Base-by-base conservation (phyloP, 2,329 filamentous ascomycete species). In the Leptographium procerum region DNA sequence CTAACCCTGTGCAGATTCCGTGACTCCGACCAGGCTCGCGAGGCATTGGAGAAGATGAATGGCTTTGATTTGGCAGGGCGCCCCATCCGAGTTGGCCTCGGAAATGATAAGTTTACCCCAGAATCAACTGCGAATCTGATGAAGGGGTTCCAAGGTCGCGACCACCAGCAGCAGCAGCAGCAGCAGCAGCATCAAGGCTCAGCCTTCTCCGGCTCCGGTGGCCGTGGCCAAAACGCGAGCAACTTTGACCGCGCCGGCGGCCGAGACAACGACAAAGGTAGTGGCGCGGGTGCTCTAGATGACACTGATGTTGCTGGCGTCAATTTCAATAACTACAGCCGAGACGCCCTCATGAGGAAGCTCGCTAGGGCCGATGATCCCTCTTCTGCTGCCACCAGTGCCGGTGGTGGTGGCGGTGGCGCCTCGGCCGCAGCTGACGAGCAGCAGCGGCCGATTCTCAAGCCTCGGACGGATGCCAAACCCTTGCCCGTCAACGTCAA, bases 41-140 rank as follows among this genome's bases (percentile, higher is more conserved):
- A 96, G 72, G 95, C 94, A 62, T 79, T 99, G 64, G 91, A 96
- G 73, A 96, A 96, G 76, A 96, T 99, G 92, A 99, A 99, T 75
- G 91, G 92, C 64, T 99, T 97, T 76, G 94, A 97, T 75, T 85
- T 99, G 66, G 94, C 94, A 68, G 91, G 91, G 74, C 91, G 94
- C 71, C 91, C 91, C 64, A 97, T 99, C 72, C 91, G 94, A 71
- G 95, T 99, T 73, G 94, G 94, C 74, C 89, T 99, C 77, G 94
- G 94, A 75, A 99, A 96, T 78, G 94, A 99, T 88, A 97, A 97
- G 84, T 97, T 97, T 76, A 97, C 91, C 75, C 88, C 91, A 69
- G 94, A 97, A 77, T 94, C 91, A 74, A 96, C 90, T 74, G 88
- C 90, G 72, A 91, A 89, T 75, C 83, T 95, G 71, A 78, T 95